phyloP scores from a whole-genome alignment of 1,284 basidiomycete genomes.

The Naganishia albida region DNA sequence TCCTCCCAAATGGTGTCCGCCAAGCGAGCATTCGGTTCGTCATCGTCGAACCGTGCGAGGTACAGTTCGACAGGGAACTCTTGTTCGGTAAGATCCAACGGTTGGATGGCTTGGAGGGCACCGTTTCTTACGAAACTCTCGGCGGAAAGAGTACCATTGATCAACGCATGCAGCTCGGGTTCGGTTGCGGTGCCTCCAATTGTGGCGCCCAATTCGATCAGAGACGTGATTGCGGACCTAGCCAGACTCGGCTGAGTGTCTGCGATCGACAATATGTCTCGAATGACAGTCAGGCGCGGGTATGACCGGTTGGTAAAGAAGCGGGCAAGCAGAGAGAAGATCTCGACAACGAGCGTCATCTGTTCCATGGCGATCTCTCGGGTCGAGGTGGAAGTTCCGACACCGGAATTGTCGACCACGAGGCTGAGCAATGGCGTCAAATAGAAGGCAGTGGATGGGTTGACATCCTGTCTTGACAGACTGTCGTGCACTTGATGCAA shows the following conservation, averaged over 20 bases:
- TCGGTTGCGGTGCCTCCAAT: conserved; percentile 67
- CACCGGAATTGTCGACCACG: conserved; percentile 70
- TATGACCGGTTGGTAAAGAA: conserved; percentile 69
- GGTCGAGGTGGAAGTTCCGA: conserved; percentile 61
- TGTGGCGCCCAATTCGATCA: conserved; percentile 81
- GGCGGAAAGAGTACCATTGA: conserved; percentile 76
- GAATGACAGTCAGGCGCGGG: conserved; percentile 71
- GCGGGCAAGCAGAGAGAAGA: conserved; percentile 80
- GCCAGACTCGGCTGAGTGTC: conserved; percentile 75
- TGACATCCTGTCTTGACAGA: conserved; percentile 79
- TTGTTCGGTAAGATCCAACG: conserved; percentile 90
- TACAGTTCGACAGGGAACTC: conserved; percentile 90
- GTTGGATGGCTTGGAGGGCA: conserved; percentile 86
- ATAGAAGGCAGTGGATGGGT: conserved; percentile 81
- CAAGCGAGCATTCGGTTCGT: conserved; percentile 84
- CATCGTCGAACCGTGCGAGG: conserved; percentile 86
- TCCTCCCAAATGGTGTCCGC: conserved; percentile 91
- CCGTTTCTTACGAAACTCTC: conserved; percentile 88
- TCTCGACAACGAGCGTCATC: conserved; percentile 76
- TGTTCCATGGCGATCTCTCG: conserved; percentile 82
- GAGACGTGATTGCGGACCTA: conserved; percentile 80
- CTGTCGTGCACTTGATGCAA: conserved; percentile 82
- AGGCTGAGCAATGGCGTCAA: conserved; percentile 73
- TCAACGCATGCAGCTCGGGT: conserved; percentile 67
- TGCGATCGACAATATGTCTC: conserved; percentile 74